These are phyloP conservation scores for Populus ilicifolia DNA, from an alignment of 345 rosid species.

Conservation along the genomic window DNA sequence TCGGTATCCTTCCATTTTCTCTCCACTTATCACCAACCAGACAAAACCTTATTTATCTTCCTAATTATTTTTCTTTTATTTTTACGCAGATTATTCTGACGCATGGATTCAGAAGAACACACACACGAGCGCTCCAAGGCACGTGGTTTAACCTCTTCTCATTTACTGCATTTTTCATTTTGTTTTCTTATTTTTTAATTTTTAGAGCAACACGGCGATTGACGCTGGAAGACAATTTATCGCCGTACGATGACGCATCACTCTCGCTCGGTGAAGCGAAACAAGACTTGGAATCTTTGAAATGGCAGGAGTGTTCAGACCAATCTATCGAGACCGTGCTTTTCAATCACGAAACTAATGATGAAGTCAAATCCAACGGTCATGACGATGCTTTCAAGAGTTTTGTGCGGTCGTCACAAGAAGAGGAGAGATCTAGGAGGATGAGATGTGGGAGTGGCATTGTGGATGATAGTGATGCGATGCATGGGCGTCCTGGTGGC, in stretches of 20 bases:
- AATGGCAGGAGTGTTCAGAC: constrained; percentile 15
- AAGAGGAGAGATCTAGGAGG: neutral
- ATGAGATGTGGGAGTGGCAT: neutral
- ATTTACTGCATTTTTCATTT: neutral
- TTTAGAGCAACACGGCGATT: constrained; percentile 4
- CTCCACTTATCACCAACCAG: neutral
- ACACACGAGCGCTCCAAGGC: constrained; percentile 9
- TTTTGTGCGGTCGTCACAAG: neutral
- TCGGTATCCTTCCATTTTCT: neutral
- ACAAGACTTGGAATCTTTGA: constrained; percentile 15
- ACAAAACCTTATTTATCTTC: neutral
- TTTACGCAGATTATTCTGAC: neutral
- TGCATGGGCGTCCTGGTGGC: neutral
- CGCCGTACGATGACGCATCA: constrained; percentile 9
- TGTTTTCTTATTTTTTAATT: neutral
- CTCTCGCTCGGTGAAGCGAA: constrained; percentile 14
- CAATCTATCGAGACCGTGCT: constrained; percentile 5
- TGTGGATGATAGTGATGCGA: neutral
- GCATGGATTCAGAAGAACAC: constrained; percentile 16
- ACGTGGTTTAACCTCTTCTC: neutral
- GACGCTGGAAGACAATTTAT: constrained; percentile 5
- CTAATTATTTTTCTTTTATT: neutral
- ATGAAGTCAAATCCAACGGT: neutral
- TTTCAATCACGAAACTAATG: neutral
- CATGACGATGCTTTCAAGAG: neutral